Conservation (phyloP, 2,329 filamentous ascomycete genomes). For the Botrytis cinerea region DNA sequence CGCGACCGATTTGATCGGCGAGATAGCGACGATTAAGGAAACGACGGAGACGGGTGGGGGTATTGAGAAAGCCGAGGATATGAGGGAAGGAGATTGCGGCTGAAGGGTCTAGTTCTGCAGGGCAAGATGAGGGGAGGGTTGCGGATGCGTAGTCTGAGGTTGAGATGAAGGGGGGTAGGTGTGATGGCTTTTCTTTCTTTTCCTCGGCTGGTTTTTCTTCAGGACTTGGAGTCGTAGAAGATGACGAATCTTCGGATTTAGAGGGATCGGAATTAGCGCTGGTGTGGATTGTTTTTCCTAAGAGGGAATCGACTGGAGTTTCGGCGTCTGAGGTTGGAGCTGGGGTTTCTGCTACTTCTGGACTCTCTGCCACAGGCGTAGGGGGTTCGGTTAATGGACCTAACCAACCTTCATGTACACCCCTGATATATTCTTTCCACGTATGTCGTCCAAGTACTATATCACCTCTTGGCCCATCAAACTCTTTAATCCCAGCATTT, state of each 20-base stretch:
- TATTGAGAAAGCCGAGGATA: constrained; percentile 89
- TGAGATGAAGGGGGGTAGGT: constrained; percentile 72
- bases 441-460: constrained; percentile 87
- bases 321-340: constrained; percentile 12
- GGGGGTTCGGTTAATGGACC: constrained; percentile 72
- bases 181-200: constrained; percentile 60
- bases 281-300: constrained; percentile 37
- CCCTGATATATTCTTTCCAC: constrained; percentile 96
- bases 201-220: constrained; percentile 44
- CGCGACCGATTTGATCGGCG: constrained; percentile 84
- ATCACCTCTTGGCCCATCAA: constrained; percentile 76
- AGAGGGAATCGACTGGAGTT: constrained; percentile 33
- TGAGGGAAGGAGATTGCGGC: constrained; percentile 79
- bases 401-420: constrained; percentile 94
- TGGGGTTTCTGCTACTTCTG: constrained; percentile 19
- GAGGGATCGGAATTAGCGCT: constrained; percentile 35
- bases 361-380: constrained; percentile 39
- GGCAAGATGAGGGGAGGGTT: constrained; percentile 64
- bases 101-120: constrained; percentile 71
- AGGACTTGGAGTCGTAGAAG: constrained; percentile 18
- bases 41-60: constrained; percentile 79
- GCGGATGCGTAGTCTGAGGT: constrained; percentile 71
- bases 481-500: constrained; percentile 68
- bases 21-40: constrained; percentile 82
- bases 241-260: constrained; percentile 24